Evolutionary conservation across 805 yeast species (phyloP), one percentile per base, ranked within the genome.

Genomic region (Candida cerambycidarum): DNA sequence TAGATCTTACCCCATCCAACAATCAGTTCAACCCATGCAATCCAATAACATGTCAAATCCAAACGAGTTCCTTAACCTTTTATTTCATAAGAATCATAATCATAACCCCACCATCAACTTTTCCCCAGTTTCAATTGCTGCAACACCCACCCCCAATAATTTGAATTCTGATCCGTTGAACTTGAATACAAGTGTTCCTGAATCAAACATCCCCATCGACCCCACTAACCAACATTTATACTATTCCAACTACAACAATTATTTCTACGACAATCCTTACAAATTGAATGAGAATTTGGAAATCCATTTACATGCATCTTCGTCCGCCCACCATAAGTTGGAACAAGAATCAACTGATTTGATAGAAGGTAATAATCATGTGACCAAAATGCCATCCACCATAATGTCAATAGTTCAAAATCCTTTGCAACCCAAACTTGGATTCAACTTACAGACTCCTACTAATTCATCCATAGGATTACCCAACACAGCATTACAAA

Each of bases 401-500:
- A 70, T 79, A n/a, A 79, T 79, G 82, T 71, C 67, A 32, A 74
- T 77, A 8, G 67, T 70, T 3, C 65, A 58, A 41, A 61, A 53
- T 51, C 75, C 59, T 29, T 58, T 50, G 25, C 63, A 65, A 38
- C 74, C 76, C 19, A 58, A 71, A 32, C 65, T 78, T 4, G 72
- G 71, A 15, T 67, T 75, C 17, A 67, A 78, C 27, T 56, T 66
- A 27, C 46, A 65, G 3, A 55, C 62, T 24, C 67, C 67, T 4
- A 50, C 60, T 1, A 34, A 51, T 13, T 39, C 52, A 10, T 19
- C 49, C 30, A 54, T 42, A 35, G 71, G 57, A 18, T 54, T 84
- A 3, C 87, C 89, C 1, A 71, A 76, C 1, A 75, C 82, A 0
- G 84, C 89, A 0, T 56, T 85, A 32, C 76, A 74, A 45, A 79